Evolutionary conservation across 352 stramenopile genomes (phyloP), one percentile per base, ranked within the genome.

Genomic region (Pelagophyceae sp.): DNA sequence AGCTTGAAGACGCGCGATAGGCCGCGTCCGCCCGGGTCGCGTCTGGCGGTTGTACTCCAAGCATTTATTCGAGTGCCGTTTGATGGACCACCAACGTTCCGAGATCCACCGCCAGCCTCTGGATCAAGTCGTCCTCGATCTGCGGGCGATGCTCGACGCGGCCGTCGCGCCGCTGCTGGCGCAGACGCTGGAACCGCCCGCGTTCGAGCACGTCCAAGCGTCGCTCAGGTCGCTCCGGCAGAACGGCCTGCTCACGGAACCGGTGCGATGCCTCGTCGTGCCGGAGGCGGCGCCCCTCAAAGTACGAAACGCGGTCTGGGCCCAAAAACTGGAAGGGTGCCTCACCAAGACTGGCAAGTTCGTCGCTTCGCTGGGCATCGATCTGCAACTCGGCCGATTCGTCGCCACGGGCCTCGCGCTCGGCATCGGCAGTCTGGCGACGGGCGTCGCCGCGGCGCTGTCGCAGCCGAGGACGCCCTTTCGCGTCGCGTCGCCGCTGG

Each of bases 11-110:
- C n/a, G n/a, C n/a, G n/a, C n/a, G n/a, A n/a, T n/a, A n/a, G n/a
- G 40, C 35, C 58, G 70, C 76, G 79, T 95, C 20, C 85, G 85
- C 27, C 74, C 81, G 63, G 88, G 95, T n/a, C 95, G 90, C 72
- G 94, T 95, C 11, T 94, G 95, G 80, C 91, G 96, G 45, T 82
- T 99, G 11, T 98, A 98, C 80, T 87, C 84, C 45, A 79, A 83
- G 37, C 58, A 79, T n/a, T 71, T 81, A 27, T 90, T 85, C 75
- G 38, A 89, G 25, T 63, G 83, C 25, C 83, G 87, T 75, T 86
- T 81, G 76, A 64, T 79, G 29, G 65, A 79, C 23, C 91, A 90
- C 82, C 87, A 92, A 38, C 40, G 77, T 33, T 87, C 87, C 35
- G 88, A 93, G 81, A 90, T 93, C 67, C 54, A 84, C 25, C 67